Evolutionary conservation across 1,284 basidiomycete genomes (phyloP).

Genomic region (Ceratobasidium sp.): DNA sequence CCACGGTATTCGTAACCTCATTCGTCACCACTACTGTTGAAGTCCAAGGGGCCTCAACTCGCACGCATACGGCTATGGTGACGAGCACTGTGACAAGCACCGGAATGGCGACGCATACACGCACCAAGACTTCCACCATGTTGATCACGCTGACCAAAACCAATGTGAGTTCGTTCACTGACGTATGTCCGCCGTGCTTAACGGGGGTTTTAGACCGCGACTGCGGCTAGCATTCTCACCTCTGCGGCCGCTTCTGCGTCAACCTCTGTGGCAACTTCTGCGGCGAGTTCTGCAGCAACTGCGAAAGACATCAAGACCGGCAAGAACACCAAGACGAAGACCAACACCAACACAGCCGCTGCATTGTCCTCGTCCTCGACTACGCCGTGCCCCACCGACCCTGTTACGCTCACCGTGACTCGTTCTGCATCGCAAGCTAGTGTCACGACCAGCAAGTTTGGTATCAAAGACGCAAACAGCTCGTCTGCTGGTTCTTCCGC

Average conservation of each 20-base stretch:
- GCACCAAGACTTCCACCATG: slow-evolving; percentile 30
- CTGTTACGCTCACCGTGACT: slow-evolving; percentile 35
- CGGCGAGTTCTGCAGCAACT: background rate
- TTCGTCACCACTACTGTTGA: slow-evolving; percentile 34
- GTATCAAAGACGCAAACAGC: slow-evolving; percentile 12
- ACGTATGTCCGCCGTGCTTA: background rate
- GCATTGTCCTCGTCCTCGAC: background rate
- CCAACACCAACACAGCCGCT: background rate
- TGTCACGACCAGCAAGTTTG: slow-evolving; percentile 9
- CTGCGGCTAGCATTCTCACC: background rate
- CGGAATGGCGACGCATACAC: slow-evolving; percentile 42
- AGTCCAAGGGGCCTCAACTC: slow-evolving; percentile 17
- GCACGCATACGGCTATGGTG: slow-evolving; percentile 28
- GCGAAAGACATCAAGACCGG: slow-evolving; percentile 15
- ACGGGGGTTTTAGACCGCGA: background rate
- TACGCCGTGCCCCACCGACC: slow-evolving; percentile 32
- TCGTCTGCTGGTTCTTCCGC: background rate
- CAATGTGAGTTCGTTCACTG: slow-evolving; percentile 15
- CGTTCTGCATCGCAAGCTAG: slow-evolving; percentile 16
- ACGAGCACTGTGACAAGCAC: slow-evolving; percentile 33
- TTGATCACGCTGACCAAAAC: slow-evolving; percentile 26
- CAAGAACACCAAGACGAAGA: background rate
- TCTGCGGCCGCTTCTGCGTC: too few relatives aligned
- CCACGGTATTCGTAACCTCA: slow-evolving; percentile 26
- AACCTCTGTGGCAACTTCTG: too few relatives aligned